These are phyloP conservation scores for Tuber aestivum DNA, from an alignment of 495 filamentous ascomycete genomes.

Conservation along the genomic window DNA sequence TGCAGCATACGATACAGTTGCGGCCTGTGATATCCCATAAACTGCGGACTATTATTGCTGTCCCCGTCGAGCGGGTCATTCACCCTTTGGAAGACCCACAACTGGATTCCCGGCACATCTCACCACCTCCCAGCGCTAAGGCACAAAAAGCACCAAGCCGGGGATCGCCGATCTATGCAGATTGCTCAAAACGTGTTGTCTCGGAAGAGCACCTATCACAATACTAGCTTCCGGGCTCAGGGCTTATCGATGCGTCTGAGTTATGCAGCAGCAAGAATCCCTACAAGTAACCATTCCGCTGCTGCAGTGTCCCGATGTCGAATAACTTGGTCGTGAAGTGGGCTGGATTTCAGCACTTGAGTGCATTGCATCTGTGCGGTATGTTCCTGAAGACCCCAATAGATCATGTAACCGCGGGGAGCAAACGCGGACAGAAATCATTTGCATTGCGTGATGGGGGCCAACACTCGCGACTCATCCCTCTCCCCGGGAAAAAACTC, in stretches of 20 bases:
- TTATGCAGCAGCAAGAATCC: not conserved
- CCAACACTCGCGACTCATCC: not conserved
- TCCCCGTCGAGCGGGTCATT: not conserved
- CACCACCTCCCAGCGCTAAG: not conserved
- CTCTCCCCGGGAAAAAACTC: not conserved
- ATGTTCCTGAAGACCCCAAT: not conserved
- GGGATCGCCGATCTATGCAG: constrained; percentile 1
- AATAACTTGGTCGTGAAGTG: not conserved
- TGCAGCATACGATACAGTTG: not conserved
- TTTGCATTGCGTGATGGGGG: not conserved
- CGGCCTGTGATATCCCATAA: not conserved
- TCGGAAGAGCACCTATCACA: not conserved
- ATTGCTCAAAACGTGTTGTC: not conserved
- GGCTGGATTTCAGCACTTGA: not conserved
- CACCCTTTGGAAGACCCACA: not conserved
- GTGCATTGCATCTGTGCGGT: not conserved
- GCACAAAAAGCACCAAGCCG: not conserved
- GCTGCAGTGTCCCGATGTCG: not conserved
- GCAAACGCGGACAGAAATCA: not conserved
- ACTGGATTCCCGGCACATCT: not conserved
- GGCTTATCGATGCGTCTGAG: not conserved
- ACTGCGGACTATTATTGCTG: not conserved
- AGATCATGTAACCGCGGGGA: not conserved
- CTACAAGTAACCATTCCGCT: not conserved
- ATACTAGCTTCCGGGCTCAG: not conserved